Percentiles rank a stretch among this genome's conserved stretches.
phyloP scores from a whole-genome alignment of 2,329 filamentous ascomycete genomes.

The Botrytis deweyae region DNA sequence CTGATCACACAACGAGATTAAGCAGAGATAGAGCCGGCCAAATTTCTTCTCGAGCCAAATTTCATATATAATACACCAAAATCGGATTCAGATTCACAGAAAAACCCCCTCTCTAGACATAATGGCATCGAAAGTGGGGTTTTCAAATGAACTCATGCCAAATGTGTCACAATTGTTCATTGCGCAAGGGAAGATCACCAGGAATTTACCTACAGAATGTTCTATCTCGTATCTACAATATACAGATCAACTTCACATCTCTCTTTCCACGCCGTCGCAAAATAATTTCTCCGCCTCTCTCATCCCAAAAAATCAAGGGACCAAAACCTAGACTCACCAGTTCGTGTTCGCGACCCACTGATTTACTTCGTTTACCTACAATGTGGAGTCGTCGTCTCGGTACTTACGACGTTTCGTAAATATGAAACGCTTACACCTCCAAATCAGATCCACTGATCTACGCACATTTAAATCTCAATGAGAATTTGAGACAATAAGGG shows the following conservation, averaged over 20 bases:
- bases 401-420: background rate
- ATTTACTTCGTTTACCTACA: background rate
- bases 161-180: too few species aligned
- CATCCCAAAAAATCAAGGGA: background rate
- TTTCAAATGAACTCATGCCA: background rate
- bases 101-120: background rate
- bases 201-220: background rate
- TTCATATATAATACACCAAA: background rate
- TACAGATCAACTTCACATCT: background rate
- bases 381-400: background rate
- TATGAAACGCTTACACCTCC: background rate
- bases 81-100: background rate
- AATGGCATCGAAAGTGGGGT: background rate
- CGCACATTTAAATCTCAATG: background rate
- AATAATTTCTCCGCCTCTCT: too few species aligned
- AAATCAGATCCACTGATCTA: slow-evolving; percentile 1
- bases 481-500: background rate
- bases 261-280: background rate
- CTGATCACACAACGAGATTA: background rate
- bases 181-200: background rate
- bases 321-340: background rate
- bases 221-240: background rate
- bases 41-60: background rate
- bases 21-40: too few species aligned
- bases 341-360: slow-evolving; percentile 6